phyloP scores from a whole-genome alignment of 1,284 basidiomycete genomes.

The Sanguinoderma infundibulare region DNA sequence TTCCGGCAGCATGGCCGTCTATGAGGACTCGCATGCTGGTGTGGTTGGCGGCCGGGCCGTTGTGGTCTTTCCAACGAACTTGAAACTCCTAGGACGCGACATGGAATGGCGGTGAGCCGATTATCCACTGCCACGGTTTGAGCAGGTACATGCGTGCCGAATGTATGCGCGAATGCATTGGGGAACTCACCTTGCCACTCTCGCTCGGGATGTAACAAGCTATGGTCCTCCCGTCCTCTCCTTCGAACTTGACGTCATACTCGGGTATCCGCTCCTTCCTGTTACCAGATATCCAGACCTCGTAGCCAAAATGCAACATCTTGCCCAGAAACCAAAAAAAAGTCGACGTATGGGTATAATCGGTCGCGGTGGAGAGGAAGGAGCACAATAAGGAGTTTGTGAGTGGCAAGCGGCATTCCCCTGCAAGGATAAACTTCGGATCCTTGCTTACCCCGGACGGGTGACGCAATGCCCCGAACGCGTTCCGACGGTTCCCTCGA shows the following conservation, averaged over 20 bases:
- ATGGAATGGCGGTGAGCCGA: neutral
- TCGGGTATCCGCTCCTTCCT: slow-evolving; percentile 12
- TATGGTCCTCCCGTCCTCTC: slow-evolving; percentile 8
- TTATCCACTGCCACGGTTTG: neutral
- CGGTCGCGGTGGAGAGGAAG: neutral
- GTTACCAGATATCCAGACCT: slow-evolving; percentile 11
- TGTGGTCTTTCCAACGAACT: slow-evolving; percentile 18
- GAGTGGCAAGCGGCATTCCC: neutral
- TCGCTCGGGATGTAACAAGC: slow-evolving; percentile 23
- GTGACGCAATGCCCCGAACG: neutral
- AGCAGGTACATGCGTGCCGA: too few relatives aligned
- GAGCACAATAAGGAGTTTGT: neutral
- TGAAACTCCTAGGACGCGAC: slow-evolving; percentile 4
- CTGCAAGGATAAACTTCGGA: neutral
- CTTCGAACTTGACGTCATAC: slow-evolving; percentile 11
- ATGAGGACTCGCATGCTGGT: slow-evolving; percentile 6
- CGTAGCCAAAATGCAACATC: slow-evolving; percentile 15
- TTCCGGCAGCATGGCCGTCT: slow-evolving; percentile 10
- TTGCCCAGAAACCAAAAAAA: neutral
- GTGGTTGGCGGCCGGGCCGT: slow-evolving; percentile 3
- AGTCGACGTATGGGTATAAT: neutral
- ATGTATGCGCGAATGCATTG: neutral
- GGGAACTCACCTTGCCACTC: slow-evolving; percentile 17
- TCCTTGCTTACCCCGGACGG: neutral
- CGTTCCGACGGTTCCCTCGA: too few relatives aligned